Base-by-base conservation (phyloP, 805 yeast genomes). In the Metschnikowia gruessii region DNA sequence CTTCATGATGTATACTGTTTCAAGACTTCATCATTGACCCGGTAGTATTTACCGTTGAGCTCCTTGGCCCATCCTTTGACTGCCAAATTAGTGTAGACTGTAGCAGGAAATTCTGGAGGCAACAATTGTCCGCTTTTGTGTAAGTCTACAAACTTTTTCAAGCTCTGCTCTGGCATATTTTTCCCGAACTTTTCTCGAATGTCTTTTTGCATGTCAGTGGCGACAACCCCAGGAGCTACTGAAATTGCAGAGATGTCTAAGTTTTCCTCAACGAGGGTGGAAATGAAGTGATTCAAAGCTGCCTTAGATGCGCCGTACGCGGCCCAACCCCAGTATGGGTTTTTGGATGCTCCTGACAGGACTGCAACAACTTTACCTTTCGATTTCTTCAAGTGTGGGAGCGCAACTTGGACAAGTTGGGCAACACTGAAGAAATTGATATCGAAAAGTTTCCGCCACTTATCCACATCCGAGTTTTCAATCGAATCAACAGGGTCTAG, bases 241-340 rank as follows among this genome's bases (percentile, higher is more conserved):
- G 97, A 74, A 10, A 90, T 68, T 3, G 85, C 71, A 30, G 68
- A 64, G n/a, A 89, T 66, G 3, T 55, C 60, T 1, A 74, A 68
- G 60, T 86, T 90, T 58, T 90, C 97, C 5, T 68, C 70, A 1
- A 87, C 84, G 13, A 92, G 62, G 12, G 87, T 80, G 39, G 68
- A 60, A 6, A 87, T 82, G 43, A 89, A 76, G 57, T 84, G 90
- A 63, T 92, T 90, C 42, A 92, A 61, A 0, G 97, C 96, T 0
- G 97, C 97, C 64, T 92, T 92, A 6, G 96, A 83, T 4, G 91
- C 70, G 1, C 97, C 96, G 58, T 92, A 92, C 4, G 96, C 95
- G 15, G 85, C 85, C 97, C 97, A 92, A 0, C 89, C 94, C 51
- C 73, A 60, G 50, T 64, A 72, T 16, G 82, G 69, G 43, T 73